Evolutionary conservation across 345 rosid genomes (phyloP).

Genomic region (Salix viminalis): DNA sequence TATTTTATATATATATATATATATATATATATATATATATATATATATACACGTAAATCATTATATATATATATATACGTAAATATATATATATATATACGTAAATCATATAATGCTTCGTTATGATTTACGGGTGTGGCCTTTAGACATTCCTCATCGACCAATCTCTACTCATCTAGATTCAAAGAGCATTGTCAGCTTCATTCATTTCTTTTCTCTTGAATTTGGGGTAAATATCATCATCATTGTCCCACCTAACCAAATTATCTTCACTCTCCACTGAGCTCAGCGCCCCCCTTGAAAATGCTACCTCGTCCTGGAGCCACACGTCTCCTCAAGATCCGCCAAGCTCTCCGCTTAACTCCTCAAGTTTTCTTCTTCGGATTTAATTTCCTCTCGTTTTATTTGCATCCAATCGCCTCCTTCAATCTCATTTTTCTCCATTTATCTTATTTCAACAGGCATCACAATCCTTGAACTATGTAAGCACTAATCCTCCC

Average conservation of each 20-base stretch:
- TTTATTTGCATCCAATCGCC: conserved; percentile 12
- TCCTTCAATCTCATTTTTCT: conserved; percentile 13
- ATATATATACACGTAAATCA: too few species aligned
- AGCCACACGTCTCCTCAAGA: conserved; percentile 66
- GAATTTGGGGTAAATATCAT: background rate
- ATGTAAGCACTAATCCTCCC: conserved; percentile 44
- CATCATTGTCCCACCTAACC: background rate
- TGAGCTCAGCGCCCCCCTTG: conserved; percentile 13
- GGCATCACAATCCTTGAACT: conserved; percentile 68
- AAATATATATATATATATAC: too few species aligned
- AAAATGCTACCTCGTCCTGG: conserved; percentile 79
- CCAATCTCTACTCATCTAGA: background rate
- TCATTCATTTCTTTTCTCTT: background rate
- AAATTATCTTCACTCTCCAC: background rate
- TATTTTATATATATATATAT: too few species aligned
- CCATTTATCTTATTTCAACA: conserved; percentile 14
- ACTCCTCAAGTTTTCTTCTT: conserved; percentile 39
- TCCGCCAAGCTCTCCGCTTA: conserved; percentile 69
- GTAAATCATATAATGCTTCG: too few species aligned
- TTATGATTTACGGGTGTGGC: background rate
- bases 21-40: too few species aligned
- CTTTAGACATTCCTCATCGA: background rate
- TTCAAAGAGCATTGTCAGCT: background rate
- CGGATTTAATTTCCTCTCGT: background rate
- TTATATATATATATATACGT: too few species aligned